These are phyloP conservation scores for Pseudohalonectria lignicola DNA, from an alignment of 2,329 filamentous ascomycete genomes.

Conservation along the genomic window DNA sequence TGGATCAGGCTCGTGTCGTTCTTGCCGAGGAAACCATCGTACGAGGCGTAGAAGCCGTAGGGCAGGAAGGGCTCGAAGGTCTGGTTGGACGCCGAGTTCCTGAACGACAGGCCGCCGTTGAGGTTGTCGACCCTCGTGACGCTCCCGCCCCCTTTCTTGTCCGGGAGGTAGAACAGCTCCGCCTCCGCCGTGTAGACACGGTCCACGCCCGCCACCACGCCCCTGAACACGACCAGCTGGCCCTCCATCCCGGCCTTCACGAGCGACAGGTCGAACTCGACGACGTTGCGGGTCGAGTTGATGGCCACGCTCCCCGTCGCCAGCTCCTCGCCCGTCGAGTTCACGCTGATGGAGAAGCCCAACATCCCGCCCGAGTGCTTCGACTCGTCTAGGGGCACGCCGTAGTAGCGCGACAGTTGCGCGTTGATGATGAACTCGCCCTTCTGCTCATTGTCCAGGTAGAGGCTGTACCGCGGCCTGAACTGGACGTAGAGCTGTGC, in stretches of 20 bases:
- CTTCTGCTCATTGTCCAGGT: constrained; percentile 25
- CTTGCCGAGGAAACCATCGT: constrained; percentile 29
- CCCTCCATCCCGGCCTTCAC: constrained; percentile 23
- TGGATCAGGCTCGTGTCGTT: constrained; percentile 23
- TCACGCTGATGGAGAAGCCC: constrained; percentile 24
- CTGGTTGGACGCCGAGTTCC: constrained; percentile 20
- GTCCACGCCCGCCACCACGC: constrained; percentile 13
- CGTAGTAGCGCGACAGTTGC: constrained; percentile 26
- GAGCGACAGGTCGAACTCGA: constrained; percentile 22
- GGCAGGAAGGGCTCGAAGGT: constrained; percentile 29
- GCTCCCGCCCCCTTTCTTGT: constrained; percentile 29
- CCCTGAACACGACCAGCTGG: constrained; percentile 27
- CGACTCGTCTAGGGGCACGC: constrained; percentile 17
- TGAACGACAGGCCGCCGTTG: constrained; percentile 28
- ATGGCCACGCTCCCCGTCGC: constrained; percentile 20
- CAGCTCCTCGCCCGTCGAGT: constrained; percentile 17
- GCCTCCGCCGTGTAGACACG: constrained; percentile 22
- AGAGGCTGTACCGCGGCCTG: constrained; percentile 33
- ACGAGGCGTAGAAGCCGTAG: constrained; percentile 31
- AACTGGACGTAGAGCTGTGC: constrained; percentile 31
- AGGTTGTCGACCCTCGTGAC: constrained; percentile 33
- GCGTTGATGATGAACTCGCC: constrained; percentile 33
- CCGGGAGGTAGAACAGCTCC: constrained; percentile 29
- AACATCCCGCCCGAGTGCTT: constrained; percentile 10
- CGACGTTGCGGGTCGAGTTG: constrained; percentile 21